Conservation (phyloP, 2,329 filamentous ascomycete genomes). For the Colletotrichum lentis region DNA sequence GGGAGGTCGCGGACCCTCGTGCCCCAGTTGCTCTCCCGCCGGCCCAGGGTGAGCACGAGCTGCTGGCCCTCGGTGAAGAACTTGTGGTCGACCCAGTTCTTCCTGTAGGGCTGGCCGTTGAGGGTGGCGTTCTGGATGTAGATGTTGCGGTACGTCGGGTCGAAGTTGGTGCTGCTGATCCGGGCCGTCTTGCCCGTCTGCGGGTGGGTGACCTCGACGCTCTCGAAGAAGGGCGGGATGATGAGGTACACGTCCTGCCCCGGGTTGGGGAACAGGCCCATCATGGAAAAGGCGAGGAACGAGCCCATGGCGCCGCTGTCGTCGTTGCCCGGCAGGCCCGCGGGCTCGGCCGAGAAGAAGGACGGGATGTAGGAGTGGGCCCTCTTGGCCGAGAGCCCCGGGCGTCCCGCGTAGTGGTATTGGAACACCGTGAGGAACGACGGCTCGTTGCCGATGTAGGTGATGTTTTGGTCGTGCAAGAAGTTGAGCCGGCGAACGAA, state of each 20-base stretch:
- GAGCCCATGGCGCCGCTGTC: constrained; percentile 76
- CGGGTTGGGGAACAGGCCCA: constrained; percentile 74
- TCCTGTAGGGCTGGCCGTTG: constrained; percentile 66
- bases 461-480: constrained; percentile 69
- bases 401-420: constrained; percentile 74
- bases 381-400: constrained; percentile 61
- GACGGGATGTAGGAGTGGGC: constrained; percentile 72
- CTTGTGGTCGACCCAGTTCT: constrained; percentile 73
- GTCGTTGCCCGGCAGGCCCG: constrained; percentile 74
- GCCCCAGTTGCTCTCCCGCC: constrained; percentile 71
- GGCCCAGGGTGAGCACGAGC: constrained; percentile 69
- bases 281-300: constrained; percentile 72
- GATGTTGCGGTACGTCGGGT: constrained; percentile 63
- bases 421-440: constrained; percentile 72
- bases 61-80: constrained; percentile 73
- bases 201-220: constrained; percentile 64
- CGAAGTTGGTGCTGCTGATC: constrained; percentile 69
- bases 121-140: constrained; percentile 73
- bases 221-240: constrained; percentile 71
- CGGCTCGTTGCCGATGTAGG: constrained; percentile 71
- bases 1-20: constrained; percentile 67
- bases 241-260: constrained; percentile 78
- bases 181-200: constrained; percentile 68
- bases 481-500: constrained; percentile 70
- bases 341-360: constrained; percentile 66